phyloP scores from a whole-genome alignment of 805 yeast genomes.

The Sporopachydermia lactativora region DNA sequence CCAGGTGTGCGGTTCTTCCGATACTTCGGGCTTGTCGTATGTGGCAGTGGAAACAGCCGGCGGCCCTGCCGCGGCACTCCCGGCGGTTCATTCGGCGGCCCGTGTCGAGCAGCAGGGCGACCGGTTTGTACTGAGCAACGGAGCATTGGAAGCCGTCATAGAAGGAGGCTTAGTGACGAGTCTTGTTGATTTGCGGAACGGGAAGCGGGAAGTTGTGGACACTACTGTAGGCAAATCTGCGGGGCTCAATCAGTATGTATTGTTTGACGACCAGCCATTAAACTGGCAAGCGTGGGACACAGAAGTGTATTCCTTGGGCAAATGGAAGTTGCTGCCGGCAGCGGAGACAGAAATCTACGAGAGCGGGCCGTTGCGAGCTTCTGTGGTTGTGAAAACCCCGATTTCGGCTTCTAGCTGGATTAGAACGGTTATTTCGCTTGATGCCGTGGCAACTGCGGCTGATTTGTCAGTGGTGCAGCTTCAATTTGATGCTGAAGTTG shows the following conservation, averaged over 20 bases:
- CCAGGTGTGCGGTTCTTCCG: not conserved
- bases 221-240: constrained; percentile 35
- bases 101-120: constrained; percentile 27
- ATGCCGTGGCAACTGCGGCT: constrained; percentile 27
- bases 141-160: constrained; percentile 42
- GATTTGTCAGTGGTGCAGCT: constrained; percentile 22
- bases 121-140: constrained; percentile 41
- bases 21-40: constrained; percentile 2
- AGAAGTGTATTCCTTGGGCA: constrained; percentile 74
- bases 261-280: constrained; percentile 84
- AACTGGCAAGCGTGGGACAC: constrained; percentile 98
- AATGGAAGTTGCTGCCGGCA: constrained; percentile 35
- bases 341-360: constrained; percentile 24
- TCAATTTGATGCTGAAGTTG: constrained; percentile 45
- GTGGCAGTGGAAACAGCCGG: constrained; percentile 4
- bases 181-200: constrained; percentile 38
- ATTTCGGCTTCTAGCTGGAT: constrained; percentile 46
- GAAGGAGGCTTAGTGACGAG: constrained; percentile 50
- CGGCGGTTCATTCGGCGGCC: constrained; percentile 25
- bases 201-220: constrained; percentile 55
- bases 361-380: constrained; percentile 43
- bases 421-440: constrained; percentile 55
- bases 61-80: constrained; percentile 7
- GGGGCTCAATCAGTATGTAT: constrained; percentile 70
- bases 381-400: constrained; percentile 46